Percentiles rank a stretch among this genome's conserved stretches.
phyloP scores from a whole-genome alignment of 2,329 filamentous ascomycete genomes.

The Sporothrix mexicana region DNA sequence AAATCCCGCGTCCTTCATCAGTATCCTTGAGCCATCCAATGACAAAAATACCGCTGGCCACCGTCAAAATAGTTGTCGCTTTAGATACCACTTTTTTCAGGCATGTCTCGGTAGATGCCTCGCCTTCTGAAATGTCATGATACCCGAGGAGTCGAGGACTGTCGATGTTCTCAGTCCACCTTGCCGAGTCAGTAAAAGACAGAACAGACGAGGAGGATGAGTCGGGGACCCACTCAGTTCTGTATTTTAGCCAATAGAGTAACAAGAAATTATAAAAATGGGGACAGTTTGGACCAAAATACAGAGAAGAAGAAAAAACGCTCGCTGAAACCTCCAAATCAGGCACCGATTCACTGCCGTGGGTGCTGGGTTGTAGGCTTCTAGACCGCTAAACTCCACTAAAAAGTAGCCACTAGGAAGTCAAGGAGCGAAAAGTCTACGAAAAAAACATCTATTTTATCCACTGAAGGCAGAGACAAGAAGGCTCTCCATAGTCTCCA shows the following conservation, averaged over 20 bases:
- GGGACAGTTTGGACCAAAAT: neutral
- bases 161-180: neutral
- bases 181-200: neutral
- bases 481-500: slow-evolving; percentile 1
- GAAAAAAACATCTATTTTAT: neutral
- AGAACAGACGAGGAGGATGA: neutral
- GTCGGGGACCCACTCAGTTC: neutral
- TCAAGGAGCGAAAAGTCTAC: neutral
- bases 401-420: slow-evolving; percentile 14
- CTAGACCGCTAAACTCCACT: slow-evolving; percentile 13
- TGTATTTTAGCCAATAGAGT: neutral
- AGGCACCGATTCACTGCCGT: slow-evolving; percentile 8
- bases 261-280: slow-evolving; percentile 12
- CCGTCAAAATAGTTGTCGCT: neutral
- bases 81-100: neutral
- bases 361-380: neutral
- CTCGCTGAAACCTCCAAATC: slow-evolving; percentile 16
- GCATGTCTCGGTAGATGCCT: neutral
- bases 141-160: neutral
- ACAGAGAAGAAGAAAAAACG: slow-evolving; percentile 2
- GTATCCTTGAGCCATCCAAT: neutral
- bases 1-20: slow-evolving; percentile 8
- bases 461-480: neutral
- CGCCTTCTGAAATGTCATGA: neutral
- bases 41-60: slow-evolving; percentile 15